Evolutionary conservation across 2,329 filamentous ascomycete genomes (phyloP).

Genomic region (Metarhizium humberi): DNA sequence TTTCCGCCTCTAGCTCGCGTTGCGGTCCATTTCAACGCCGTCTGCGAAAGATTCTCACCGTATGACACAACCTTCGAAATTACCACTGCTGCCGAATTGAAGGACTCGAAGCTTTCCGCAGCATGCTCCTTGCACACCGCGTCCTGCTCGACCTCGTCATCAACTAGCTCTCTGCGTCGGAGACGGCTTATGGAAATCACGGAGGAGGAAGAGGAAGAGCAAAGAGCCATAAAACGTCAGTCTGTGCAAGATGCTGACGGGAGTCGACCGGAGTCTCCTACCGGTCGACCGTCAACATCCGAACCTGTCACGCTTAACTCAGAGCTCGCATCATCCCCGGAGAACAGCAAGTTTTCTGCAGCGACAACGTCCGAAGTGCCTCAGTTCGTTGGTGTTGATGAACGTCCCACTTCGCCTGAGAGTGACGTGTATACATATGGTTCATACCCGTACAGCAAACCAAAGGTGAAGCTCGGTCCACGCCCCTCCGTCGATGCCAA

Average conservation of each 20-base stretch:
- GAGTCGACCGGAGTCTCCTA: conserved; percentile 19
- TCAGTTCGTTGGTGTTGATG: conserved; percentile 38
- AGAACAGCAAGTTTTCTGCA: conserved; percentile 37
- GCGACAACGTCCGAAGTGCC: conserved; percentile 40
- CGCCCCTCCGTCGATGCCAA: conserved; percentile 64
- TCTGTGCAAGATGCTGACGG: conserved; percentile 38
- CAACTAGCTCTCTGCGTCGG: conserved; percentile 67
- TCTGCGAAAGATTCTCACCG: conserved; percentile 67
- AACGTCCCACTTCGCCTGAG: conserved; percentile 38
- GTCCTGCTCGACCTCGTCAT: conserved; percentile 76
- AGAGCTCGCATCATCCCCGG: conserved; percentile 40
- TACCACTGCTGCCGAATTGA: conserved; percentile 64
- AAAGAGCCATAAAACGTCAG: conserved; percentile 48
- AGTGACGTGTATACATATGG: conserved; percentile 35
- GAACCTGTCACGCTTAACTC: conserved; percentile 40
- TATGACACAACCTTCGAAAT: conserved; percentile 82
- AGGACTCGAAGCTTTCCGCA: conserved; percentile 77
- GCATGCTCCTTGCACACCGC: conserved; percentile 86
- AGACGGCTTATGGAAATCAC: conserved; percentile 82
- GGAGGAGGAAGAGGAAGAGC: conserved; percentile 80
- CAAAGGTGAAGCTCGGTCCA: conserved; percentile 83
- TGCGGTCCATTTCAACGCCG: conserved; percentile 58
- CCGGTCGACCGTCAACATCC: conserved; percentile 10
- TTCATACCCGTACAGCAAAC: conserved; percentile 46
- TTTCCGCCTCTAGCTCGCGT: conserved; percentile 57